These are phyloP conservation scores for Cyberlindnera xishuangbannaensis DNA, from an alignment of 805 yeast species.

Conservation along the genomic window DNA sequence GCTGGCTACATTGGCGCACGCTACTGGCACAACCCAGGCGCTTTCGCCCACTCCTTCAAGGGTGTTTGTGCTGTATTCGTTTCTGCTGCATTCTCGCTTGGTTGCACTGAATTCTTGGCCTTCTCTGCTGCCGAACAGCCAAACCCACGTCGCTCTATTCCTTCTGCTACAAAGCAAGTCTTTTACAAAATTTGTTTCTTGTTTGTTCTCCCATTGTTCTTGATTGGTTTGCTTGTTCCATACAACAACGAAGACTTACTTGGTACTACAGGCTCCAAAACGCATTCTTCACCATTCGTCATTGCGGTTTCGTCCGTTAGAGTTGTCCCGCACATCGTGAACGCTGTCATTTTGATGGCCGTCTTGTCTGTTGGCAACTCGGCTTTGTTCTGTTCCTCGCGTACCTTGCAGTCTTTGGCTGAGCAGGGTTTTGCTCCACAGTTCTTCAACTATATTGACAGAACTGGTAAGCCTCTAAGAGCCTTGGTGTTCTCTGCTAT, in stretches of 20 bases:
- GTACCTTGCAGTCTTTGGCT: constrained; percentile 63
- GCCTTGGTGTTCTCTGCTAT: constrained; percentile 47
- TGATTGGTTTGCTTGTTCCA: constrained; percentile 60
- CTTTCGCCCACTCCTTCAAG: constrained; percentile 40
- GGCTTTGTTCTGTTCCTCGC: constrained; percentile 66
- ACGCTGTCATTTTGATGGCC: constrained; percentile 66
- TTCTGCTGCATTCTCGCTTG: constrained; percentile 58
- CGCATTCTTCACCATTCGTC: constrained; percentile 69
- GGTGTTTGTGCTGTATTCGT: constrained; percentile 61
- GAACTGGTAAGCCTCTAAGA: constrained; percentile 52
- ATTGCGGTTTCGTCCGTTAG: constrained; percentile 57
- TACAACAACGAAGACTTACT: constrained; percentile 43
- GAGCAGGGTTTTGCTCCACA: constrained; percentile 66
- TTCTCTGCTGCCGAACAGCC: constrained; percentile 63
- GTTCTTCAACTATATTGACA: constrained; percentile 45
- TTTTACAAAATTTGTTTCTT: constrained; percentile 58
- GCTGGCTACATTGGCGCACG: constrained; percentile 50
- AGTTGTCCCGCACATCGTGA: constrained; percentile 67
- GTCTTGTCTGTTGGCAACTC: constrained; percentile 76
- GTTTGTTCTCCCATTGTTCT: constrained; percentile 46
- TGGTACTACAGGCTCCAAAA: constrained; percentile 45
- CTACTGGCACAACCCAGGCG: constrained; percentile 57
- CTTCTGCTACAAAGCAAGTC: constrained; percentile 60
- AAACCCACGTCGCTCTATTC: constrained; percentile 53
- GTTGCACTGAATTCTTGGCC: constrained; percentile 63